phyloP scores from a whole-genome alignment of 768 basidiomycete species.

The Auriscalpium orientale region DNA sequence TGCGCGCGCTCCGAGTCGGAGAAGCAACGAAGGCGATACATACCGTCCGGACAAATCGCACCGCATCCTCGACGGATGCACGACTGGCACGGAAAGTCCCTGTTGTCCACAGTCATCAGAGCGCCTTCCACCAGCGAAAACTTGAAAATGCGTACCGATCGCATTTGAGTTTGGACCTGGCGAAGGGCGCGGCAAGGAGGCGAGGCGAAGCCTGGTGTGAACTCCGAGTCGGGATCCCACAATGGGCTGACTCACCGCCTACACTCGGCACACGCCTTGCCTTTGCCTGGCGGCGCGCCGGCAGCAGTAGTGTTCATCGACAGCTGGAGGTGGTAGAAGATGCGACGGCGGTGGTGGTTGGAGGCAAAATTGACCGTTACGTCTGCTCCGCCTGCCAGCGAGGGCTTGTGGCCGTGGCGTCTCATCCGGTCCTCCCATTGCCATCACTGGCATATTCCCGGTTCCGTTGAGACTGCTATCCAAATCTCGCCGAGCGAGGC shows the following conservation, averaged over 20 bases:
- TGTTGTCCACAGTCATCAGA: slow-evolving; percentile 17
- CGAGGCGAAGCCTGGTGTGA: background rate
- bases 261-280: slow-evolving; percentile 46
- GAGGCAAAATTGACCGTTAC: too few species aligned
- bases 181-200: background rate
- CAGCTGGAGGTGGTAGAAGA: too few species aligned
- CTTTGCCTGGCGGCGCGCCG: slow-evolving; percentile 21
- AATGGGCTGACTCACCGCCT: slow-evolving; percentile 29
- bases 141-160: slow-evolving; percentile 30
- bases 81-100: slow-evolving; percentile 47
- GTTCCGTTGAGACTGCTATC: too few species aligned
- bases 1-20: background rate
- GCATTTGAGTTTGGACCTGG: slow-evolving; percentile 48
- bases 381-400: too few species aligned
- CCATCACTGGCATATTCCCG: too few species aligned
- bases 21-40: background rate
- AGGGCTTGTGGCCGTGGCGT: too few species aligned
- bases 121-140: background rate
- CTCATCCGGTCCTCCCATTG: too few species aligned
- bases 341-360: too few species aligned
- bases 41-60: slow-evolving; percentile 45
- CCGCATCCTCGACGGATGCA: slow-evolving; percentile 48
- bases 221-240: background rate
- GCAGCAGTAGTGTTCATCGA: too few species aligned
- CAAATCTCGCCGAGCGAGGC: too few species aligned